Evolutionary conservation across 257 asterid species (phyloP).

Genomic region (Solanum bulbocastanum): DNA sequence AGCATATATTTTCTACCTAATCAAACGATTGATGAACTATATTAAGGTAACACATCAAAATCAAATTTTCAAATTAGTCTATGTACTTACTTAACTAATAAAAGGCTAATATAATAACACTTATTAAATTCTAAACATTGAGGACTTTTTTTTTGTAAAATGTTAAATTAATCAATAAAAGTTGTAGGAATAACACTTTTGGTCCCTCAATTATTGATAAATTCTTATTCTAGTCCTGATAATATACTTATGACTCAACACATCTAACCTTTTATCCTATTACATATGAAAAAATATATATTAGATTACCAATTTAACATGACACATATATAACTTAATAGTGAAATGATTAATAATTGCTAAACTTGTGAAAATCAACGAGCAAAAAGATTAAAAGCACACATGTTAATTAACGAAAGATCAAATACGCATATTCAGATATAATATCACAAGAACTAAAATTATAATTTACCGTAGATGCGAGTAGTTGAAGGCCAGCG

Average conservation of each 20-base stretch:
- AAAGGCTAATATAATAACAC: neutral
- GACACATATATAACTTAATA: neutral
- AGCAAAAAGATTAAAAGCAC: no score
- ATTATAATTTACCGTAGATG: slow-evolving; percentile 43
- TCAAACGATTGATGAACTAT: neutral
- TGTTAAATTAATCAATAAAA: neutral
- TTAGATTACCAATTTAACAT: no score
- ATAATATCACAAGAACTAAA: neutral
- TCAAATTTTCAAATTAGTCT: neutral
- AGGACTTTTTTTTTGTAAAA: neutral
- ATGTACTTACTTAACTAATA: neutral
- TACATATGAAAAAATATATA: neutral
- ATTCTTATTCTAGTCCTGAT: neutral
- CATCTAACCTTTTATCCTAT: neutral
- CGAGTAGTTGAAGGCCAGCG: slow-evolving; percentile 77
- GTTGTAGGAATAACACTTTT: neutral
- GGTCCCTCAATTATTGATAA: neutral
- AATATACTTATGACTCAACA: neutral
- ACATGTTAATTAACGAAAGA: neutral
- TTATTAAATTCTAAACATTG: neutral
- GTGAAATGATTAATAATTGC: neutral
- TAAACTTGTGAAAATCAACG: no score
- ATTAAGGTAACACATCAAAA: neutral
- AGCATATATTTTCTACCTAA: neutral
- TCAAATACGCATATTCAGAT: neutral